Evolutionary conservation across 306 rosid genomes (phyloP), one percentile per base, ranked within the genome.

Genomic region (Glycine tomentella): DNA sequence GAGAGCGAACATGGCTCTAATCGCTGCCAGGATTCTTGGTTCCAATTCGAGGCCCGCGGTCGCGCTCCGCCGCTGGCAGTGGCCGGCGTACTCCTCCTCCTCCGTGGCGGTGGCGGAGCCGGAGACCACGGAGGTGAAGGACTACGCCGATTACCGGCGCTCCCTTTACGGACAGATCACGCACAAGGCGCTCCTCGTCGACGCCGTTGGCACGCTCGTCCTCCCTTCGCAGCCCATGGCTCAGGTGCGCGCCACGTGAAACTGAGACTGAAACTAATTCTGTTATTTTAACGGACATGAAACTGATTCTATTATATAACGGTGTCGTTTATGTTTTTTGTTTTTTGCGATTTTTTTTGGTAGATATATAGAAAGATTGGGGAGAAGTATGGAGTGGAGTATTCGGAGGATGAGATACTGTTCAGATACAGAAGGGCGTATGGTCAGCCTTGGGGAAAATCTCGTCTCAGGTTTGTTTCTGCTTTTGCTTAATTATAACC

Each of bases 181-280:
- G 8, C 97, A 95, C 85, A 95, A 90, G 81, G 99, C 99, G 31
- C 76, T 95, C 77, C 86, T 95, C 10, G 99, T 95, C 82, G 99
- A 95, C 80, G 98, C 98, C 8, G 98, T 93, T 52, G 99, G 99
- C 42, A 95, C 99, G 4, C 98, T 95, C 79, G 84, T 95, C 70
- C 73, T 95, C 75, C 99, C 99, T 59, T 95, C 99, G 83, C 99
- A 95, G 81, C 99, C 99, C 69, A 95, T 89, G 93, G 98, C 99
- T 42, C 91, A 93, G 98, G 99, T 94, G 9, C 55, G 33, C 53
- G 8, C 51, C 33, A 42, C 4, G 7, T 38, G 44, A 38, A 25
- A 36, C 31, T 25, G 31, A 25, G 31, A 36, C 12, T 42, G 8
- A 67, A 25, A 40, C 25, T 63, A 25, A 57, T 46, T 80, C 55